Base-by-base conservation (phyloP, 2,329 filamentous ascomycete genomes). In the Aspergillus udagawae region DNA sequence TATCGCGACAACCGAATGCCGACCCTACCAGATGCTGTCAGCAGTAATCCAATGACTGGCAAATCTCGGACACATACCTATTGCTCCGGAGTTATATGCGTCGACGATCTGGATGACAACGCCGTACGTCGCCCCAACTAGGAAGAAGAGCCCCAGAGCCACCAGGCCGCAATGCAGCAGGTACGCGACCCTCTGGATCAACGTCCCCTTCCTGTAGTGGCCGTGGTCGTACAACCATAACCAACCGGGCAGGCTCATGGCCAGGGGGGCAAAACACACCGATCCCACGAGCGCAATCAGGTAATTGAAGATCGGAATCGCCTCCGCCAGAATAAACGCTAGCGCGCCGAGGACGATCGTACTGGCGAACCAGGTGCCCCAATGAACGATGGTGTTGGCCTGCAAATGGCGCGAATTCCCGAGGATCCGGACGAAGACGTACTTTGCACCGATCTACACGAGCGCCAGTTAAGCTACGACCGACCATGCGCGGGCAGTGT, bases 251-350 rank as follows among this genome's bases (percentile, higher is more conserved):
- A 82, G 65, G 0, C 68, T 68, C 21, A 83, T 72, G 4, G 76
- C 77, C n/a, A 83, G 60, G 0, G 79, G 80, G 23, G 80, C 79
- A 60, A 82, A 82, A 48, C 77, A 79, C 17, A 83, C 50, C 21
- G 74, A 75, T 21, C 79, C 80, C 1, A 77, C 76, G 38, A 83
- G 63, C 10, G 77, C 74, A n/a, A 82, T 64, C 27, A 82, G 57
- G 60, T 77, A 81, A 60, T 80, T 80, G 72, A 83, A 83, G 53
- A 82, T 80, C 0, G 81, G 80, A 25, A 83, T 79, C 1, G 76
- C 78, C 32, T 77, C 73, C 1, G 80, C 80, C 8, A 83, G 71
- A 54, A 83, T 68, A 62, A 80, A 83, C 14, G 77, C 70, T 14
- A 80, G 61, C 9, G 75, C 60, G 0, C 70, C 71, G 20, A 82